Evolutionary conservation across 139 green algal genomes (phyloP), one percentile per base, ranked within the genome.

Genomic region (Picochlorum sp.): DNA sequence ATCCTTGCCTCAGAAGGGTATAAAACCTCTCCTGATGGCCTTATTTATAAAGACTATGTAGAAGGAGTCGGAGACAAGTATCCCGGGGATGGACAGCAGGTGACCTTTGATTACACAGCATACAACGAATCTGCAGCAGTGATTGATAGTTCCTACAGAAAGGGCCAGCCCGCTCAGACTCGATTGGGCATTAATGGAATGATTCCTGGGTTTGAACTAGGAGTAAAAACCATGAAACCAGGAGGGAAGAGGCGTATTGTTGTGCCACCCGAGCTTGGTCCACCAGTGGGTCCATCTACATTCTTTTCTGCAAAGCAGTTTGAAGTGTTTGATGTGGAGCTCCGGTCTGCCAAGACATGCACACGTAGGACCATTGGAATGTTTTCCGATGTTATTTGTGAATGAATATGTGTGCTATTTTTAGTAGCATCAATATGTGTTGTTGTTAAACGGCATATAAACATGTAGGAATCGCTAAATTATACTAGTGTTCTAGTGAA

Each of bases 281-380:
- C 93, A 0, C 93, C 93, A n/a, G 83, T 94, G 2, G 93, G 93
- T 3, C 93, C 93, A 4, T 83, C 76, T 10, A 99, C 93, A 20
- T 99, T 99, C 65, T 99, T 99, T 79, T 91, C 75, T 25, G 85
- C 89, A 49, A 98, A 97, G 79, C 93, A 99, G 75, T 99, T 86
- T 53, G 88, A 96, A 77, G 90, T 98, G 35, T 99, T 99, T 81
- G 92, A 99, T 64, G 74, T 99, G 12, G 83, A 96, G 77, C 67
- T 98, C 28, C 50, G 87, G 1, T 59, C 57, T 1, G 59, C 95
- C 3, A 81, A 84, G 26, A 77, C 56, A 5, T 98, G 91, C 70
- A 43, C 64, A 37, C 66, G 85, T 8, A 52, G 77, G 45, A 74
- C 83, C 37, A 57, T 87, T 8, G 68, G 75, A 28, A 93, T 96